A percentile compares a stretch with the other conserved stretches of the same genome.
phyloP scores from a whole-genome alignment of 768 basidiomycete species.

The Gloeostereum incarnatum region DNA sequence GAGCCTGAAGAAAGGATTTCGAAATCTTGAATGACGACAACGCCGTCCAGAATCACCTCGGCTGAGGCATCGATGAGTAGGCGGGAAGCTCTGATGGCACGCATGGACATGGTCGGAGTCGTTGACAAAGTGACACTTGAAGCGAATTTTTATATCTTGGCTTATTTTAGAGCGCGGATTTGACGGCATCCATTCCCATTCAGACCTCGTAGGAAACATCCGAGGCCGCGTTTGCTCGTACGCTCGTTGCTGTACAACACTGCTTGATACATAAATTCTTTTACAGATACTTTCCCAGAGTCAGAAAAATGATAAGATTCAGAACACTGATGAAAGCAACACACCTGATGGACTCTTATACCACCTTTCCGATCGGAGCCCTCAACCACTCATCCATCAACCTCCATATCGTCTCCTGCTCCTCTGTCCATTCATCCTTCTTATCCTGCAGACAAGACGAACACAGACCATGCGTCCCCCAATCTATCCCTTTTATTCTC shows the following conservation, averaged over 20 bases:
- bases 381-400: slow-evolving; percentile 52
- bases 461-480: slow-evolving; percentile 53
- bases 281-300: no score
- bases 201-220: no score
- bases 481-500: slow-evolving; percentile 46
- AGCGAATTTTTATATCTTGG: no score
- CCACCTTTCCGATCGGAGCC: neutral
- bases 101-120: slow-evolving; percentile 3
- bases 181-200: no score
- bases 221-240: no score
- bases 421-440: slow-evolving; percentile 54
- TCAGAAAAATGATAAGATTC: no score
- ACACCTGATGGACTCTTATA: no score
- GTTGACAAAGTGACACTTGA: no score
- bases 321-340: no score
- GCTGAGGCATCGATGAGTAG: neutral
- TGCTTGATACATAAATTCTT: no score
- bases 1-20: slow-evolving; percentile 1
- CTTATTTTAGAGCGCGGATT: no score
- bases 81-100: slow-evolving; percentile 1
- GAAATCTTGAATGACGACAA: slow-evolving; percentile 1
- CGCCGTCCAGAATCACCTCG: slow-evolving; percentile 3
- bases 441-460: slow-evolving; percentile 47
- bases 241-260: no score
- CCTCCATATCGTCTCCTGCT: slow-evolving; percentile 51